Evolutionary conservation across 176 grass and related monocot species (phyloP).

Genomic region (Hordeum marinum): DNA sequence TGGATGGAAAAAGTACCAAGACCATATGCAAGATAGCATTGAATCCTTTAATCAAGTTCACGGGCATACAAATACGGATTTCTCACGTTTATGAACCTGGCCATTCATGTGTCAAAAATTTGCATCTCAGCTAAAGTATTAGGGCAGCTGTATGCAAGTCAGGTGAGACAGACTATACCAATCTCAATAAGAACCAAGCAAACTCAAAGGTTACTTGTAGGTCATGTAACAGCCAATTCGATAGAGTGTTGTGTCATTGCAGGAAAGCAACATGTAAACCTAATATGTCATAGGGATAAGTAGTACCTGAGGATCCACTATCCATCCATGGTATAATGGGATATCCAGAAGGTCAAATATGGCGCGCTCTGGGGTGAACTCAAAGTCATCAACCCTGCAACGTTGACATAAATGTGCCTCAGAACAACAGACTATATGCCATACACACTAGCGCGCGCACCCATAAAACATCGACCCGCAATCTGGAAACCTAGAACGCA

Average conservation of each 20-base stretch:
- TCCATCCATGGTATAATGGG: constrained; percentile 93
- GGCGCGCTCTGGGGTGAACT: constrained; percentile 87
- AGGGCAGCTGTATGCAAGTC: background rate
- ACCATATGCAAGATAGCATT: background rate
- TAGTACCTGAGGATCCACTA: constrained; percentile 88
- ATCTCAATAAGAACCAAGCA: background rate
- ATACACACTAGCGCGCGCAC: background rate
- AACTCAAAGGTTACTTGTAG: background rate
- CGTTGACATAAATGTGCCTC: background rate
- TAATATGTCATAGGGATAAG: background rate
- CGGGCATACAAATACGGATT: background rate
- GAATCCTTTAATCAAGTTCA: background rate
- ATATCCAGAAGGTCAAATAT: constrained; percentile 99
- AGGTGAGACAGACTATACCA: background rate
- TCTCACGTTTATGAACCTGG: background rate
- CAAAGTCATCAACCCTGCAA: constrained; percentile 91
- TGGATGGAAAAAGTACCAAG: background rate
- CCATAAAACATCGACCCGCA: background rate
- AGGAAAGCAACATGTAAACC: background rate
- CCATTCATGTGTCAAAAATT: background rate
- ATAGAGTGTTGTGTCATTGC: background rate
- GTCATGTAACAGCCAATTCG: background rate
- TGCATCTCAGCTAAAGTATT: background rate
- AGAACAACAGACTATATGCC: background rate
- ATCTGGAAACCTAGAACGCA: constrained; percentile 23